Percentiles rank a stretch among this genome's conserved stretches.
phyloP scores from a whole-genome alignment of 1,284 basidiomycete species.

The Fomitopsis schrenkii region DNA sequence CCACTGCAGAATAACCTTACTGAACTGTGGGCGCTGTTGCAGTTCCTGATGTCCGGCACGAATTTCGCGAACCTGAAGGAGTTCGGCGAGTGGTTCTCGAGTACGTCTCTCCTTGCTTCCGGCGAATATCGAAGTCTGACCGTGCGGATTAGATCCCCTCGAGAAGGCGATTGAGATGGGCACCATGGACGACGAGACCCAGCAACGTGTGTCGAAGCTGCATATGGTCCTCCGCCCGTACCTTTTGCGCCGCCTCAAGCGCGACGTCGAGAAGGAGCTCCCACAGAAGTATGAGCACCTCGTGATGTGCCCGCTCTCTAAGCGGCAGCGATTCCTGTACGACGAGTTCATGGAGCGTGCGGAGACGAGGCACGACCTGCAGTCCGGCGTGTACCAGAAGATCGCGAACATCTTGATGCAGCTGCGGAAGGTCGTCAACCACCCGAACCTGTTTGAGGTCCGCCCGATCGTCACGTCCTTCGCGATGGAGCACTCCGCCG shows the following conservation, averaged over 20 bases:
- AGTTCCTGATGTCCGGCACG: constrained; percentile 93
- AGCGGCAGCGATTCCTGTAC: constrained; percentile 94
- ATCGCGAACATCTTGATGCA: constrained; percentile 99
- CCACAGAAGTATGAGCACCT: constrained; percentile 96
- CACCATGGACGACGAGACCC: constrained; percentile 80
- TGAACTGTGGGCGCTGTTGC: constrained; percentile 92
- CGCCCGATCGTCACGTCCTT: constrained; percentile 93
- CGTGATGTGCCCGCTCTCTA: constrained; percentile 88
- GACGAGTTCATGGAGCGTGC: constrained; percentile 98
- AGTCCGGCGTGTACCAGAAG: constrained; percentile 84
- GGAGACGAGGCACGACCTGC: constrained; percentile 82
- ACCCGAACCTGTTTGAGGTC: constrained; percentile 95
- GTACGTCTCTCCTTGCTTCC: constrained; percentile 41
- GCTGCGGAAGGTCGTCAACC: constrained; percentile 92
- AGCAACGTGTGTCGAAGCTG: constrained; percentile 85
- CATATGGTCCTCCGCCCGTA: constrained; percentile 94
- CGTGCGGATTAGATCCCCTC: constrained; percentile 66
- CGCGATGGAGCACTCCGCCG: constrained; percentile 77
- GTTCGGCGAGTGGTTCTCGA: constrained; percentile 96
- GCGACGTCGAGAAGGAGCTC: constrained; percentile 94
- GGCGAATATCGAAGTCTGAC: constrained; percentile 2
- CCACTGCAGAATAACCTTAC: constrained; percentile 96
- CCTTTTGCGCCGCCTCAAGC: constrained; percentile 90
- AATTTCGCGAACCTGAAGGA: constrained; percentile 93
- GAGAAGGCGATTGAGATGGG: constrained; percentile 94